Percentiles rank a stretch among this genome's conserved stretches.
These are phyloP conservation scores for Candida mesenterica DNA, from an alignment of 1,139 yeast genomes.

Conservation along the genomic window DNA sequence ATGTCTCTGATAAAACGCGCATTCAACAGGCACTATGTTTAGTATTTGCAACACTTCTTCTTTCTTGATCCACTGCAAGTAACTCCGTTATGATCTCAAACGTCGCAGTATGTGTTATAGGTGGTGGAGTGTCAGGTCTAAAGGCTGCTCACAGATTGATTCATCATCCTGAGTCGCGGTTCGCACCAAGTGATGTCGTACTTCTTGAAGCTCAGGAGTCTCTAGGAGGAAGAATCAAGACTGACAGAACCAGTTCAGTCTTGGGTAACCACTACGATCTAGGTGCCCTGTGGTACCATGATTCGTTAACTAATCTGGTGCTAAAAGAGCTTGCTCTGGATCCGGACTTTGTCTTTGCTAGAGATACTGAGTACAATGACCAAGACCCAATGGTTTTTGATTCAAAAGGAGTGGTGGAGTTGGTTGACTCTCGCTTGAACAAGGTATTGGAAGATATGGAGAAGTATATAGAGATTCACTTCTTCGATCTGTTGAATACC, in stretches of 20 bases:
- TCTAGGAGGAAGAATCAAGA: slow-evolving; percentile 46
- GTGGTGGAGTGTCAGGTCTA: slow-evolving; percentile 83
- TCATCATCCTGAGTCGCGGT: slow-evolving; percentile 29
- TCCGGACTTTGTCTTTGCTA: slow-evolving; percentile 23
- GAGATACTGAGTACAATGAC: slow-evolving; percentile 52
- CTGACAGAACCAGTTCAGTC: slow-evolving; percentile 29
- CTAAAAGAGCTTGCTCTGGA: slow-evolving; percentile 28
- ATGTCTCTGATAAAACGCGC: too few relatives aligned
- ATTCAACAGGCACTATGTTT: too few relatives aligned
- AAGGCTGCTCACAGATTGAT: slow-evolving; percentile 68
- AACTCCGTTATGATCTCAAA: background rate
- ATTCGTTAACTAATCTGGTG: slow-evolving; percentile 63
- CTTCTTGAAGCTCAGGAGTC: slow-evolving; percentile 51
- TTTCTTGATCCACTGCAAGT: background rate
- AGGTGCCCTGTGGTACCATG: slow-evolving; percentile 93
- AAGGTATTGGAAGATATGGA: slow-evolving; percentile 56
- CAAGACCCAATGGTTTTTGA: slow-evolving; percentile 42
- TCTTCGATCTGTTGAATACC: slow-evolving; percentile 42
- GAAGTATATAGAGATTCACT: slow-evolving; percentile 57
- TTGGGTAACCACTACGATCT: slow-evolving; percentile 54
- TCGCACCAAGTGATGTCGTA: slow-evolving; percentile 30
- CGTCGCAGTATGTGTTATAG: slow-evolving; percentile 45
- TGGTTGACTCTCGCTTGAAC: slow-evolving; percentile 25
- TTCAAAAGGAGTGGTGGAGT: slow-evolving; percentile 27
- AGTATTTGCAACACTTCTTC: too few relatives aligned